Evolutionary conservation across 768 basidiomycete genomes (phyloP).

Genomic region (Termitomyces sp.): DNA sequence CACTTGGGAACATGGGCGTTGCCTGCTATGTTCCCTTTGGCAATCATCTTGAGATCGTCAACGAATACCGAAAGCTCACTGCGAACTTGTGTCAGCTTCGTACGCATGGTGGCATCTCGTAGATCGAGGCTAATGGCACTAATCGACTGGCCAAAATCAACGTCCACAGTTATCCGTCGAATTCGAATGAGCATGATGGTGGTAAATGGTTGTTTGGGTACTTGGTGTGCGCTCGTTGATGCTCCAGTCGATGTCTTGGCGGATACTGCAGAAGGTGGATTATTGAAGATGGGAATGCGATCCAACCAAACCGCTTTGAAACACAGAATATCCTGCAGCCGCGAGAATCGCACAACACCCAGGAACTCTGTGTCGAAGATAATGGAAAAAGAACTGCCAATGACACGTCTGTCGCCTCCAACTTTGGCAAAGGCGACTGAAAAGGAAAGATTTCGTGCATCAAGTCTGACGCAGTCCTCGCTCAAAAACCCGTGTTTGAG

Average conservation of each 20-base stretch:
- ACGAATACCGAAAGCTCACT: constrained; percentile 67
- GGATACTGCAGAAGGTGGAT: constrained; percentile 21
- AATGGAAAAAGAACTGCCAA: constrained; percentile 58
- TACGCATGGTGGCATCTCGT: constrained; percentile 57
- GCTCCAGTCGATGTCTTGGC: constrained; percentile 18
- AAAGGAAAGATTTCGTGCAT: constrained; percentile 79
- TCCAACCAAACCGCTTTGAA: constrained; percentile 96
- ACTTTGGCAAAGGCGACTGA: constrained; percentile 64
- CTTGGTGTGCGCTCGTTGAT: constrained; percentile 14
- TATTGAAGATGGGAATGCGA: constrained; percentile 72
- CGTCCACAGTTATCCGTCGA: constrained; percentile 65
- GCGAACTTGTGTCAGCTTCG: constrained; percentile 53
- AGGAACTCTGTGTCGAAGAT: constrained; percentile 83
- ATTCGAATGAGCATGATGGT: constrained; percentile 67
- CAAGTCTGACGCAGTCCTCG: constrained; percentile 75
- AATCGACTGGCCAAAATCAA: constrained; percentile 87
- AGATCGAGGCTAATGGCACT: constrained; percentile 64
- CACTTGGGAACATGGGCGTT: constrained; percentile 61
- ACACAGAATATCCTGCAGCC: constrained; percentile 87
- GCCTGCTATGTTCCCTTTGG: constrained; percentile 71
- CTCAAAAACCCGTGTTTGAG: constrained; percentile 84
- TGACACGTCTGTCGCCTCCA: constrained; percentile 27
- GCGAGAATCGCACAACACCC: constrained; percentile 75
- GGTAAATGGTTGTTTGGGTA: constrained; percentile 40
- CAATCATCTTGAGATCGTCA: constrained; percentile 58